A percentile compares a stretch with the other conserved stretches of the same genome.
phyloP scores from a whole-genome alignment of 495 filamentous ascomycete genomes.

The Penicillium waksmanii region DNA sequence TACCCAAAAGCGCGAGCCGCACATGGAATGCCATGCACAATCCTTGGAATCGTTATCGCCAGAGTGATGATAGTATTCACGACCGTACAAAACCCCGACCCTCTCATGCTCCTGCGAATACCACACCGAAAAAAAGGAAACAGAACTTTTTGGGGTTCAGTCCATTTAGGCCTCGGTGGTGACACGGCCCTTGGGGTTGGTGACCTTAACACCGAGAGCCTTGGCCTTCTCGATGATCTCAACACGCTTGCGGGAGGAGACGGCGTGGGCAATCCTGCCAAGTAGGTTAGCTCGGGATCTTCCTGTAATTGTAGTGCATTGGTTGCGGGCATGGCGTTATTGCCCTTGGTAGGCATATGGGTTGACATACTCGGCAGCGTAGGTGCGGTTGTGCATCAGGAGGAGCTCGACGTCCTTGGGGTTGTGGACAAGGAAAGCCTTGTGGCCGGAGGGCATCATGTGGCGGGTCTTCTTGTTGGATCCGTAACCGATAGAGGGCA shows the following conservation, averaged over 20 bases:
- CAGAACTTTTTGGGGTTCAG: constrained; percentile 37
- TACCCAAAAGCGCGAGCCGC: constrained; percentile 32
- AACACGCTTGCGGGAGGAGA: constrained; percentile 97
- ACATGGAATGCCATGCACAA: constrained; percentile 38
- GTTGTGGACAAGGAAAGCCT: constrained; percentile 99
- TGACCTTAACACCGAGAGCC: constrained; percentile 97
- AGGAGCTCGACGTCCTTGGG: constrained; percentile 92
- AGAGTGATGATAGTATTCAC: constrained; percentile 33
- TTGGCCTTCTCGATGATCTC: constrained; percentile 95
- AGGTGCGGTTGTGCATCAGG: constrained; percentile 99
- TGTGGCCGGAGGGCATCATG: constrained; percentile 99
- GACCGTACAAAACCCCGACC: constrained; percentile 37
- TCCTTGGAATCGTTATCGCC: constrained; percentile 43
- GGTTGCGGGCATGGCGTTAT: too few relatives aligned
- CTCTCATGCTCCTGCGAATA: constrained; percentile 31
- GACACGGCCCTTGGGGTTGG: constrained; percentile 97
- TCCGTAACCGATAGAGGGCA: constrained; percentile 99
- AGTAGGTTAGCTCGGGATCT: constrained; percentile 12
- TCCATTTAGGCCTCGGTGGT: constrained; percentile 88
- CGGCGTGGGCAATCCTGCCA: constrained; percentile 90
- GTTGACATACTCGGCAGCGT: constrained; percentile 88
- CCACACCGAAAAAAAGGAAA: constrained; percentile 31
- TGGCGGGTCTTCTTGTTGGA: constrained; percentile 98
- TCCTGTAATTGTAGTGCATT: not conserved
- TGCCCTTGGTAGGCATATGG: not conserved